phyloP scores from a whole-genome alignment of 192 early-diverging fungal genomes.

The Linnemannia zychae region DNA sequence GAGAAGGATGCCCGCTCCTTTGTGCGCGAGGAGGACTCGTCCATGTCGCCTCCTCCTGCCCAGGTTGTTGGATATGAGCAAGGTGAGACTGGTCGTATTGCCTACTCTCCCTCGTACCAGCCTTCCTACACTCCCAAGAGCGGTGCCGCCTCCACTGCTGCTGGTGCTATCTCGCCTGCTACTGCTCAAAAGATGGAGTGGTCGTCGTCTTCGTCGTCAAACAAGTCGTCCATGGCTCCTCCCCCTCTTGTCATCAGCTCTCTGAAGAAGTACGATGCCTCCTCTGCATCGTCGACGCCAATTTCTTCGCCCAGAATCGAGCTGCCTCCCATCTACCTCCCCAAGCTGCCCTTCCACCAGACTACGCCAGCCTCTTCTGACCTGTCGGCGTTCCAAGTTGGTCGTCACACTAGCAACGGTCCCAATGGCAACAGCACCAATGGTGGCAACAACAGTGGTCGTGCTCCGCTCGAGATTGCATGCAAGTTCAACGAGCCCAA shows the following conservation, averaged over 20 bases:
- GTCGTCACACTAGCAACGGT: constrained; percentile 12
- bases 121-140: constrained; percentile 33
- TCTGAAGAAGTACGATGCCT: constrained; percentile 9
- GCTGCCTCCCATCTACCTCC: constrained; percentile 46
- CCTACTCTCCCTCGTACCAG: constrained; percentile 45
- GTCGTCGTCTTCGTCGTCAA: constrained; percentile 2
- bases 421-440: not conserved
- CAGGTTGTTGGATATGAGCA: constrained; percentile 21
- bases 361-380: constrained; percentile 42
- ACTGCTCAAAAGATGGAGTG: constrained; percentile 11
- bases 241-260: not conserved
- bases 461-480: constrained; percentile 38
- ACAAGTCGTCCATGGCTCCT: constrained; percentile 20
- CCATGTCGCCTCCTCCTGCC: constrained; percentile 39
- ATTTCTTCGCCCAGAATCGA: constrained; percentile 39
- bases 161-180: not conserved
- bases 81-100: constrained; percentile 24
- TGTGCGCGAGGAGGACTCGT: constrained; percentile 9
- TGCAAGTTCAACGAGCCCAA: constrained; percentile 59
- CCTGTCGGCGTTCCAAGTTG: constrained; percentile 46
- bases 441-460: no score
- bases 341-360: constrained; percentile 26
- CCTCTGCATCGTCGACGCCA: constrained; percentile 18
- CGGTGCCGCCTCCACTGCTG: not conserved
- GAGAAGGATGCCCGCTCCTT: not conserved